phyloP scores from a whole-genome alignment of 1,284 basidiomycete species.

The Austroboletus novae-zelandiae region DNA sequence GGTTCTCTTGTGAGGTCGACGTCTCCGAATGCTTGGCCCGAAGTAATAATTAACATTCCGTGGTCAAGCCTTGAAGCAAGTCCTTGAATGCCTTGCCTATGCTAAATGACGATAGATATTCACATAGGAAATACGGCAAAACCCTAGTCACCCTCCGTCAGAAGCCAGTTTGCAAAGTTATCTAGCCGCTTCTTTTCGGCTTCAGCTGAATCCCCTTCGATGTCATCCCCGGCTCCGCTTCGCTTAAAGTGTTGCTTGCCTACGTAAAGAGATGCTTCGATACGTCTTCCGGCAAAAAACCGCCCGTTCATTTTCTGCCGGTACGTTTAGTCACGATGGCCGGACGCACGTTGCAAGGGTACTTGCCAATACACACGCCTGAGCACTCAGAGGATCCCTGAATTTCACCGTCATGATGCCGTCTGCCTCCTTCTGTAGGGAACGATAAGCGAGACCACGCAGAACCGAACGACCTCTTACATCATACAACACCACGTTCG shows the following conservation, averaged over 20 bases:
- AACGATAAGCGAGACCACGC: not conserved
- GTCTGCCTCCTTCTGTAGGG: slow-evolving; percentile 79
- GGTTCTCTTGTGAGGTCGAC: too few relatives aligned
- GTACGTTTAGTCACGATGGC: not conserved
- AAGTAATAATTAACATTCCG: too few relatives aligned
- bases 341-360: not conserved
- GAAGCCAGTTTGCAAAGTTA: slow-evolving; percentile 85
- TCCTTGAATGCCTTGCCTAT: not conserved
- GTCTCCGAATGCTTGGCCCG: too few relatives aligned
- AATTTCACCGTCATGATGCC: slow-evolving; percentile 98
- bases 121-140: not conserved
- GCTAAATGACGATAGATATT: slow-evolving; percentile 3
- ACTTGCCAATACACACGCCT: slow-evolving; percentile 84
- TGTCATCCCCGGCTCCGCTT: slow-evolving; percentile 59
- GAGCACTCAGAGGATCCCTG: slow-evolving; percentile 81
- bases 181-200: slow-evolving; percentile 83
- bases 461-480: slow-evolving; percentile 45
- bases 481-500: slow-evolving; percentile 95
- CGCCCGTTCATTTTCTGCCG: slow-evolving; percentile 92
- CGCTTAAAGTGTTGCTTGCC: slow-evolving; percentile 83
- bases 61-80: too few relatives aligned
- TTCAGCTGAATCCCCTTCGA: slow-evolving; percentile 62
- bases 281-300: slow-evolving; percentile 83
- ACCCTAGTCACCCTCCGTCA: slow-evolving; percentile 65
- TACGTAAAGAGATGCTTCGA: slow-evolving; percentile 79